These are phyloP conservation scores for Entomortierella parvispora DNA, from an alignment of 192 early-diverging fungal species.

Conservation along the genomic window DNA sequence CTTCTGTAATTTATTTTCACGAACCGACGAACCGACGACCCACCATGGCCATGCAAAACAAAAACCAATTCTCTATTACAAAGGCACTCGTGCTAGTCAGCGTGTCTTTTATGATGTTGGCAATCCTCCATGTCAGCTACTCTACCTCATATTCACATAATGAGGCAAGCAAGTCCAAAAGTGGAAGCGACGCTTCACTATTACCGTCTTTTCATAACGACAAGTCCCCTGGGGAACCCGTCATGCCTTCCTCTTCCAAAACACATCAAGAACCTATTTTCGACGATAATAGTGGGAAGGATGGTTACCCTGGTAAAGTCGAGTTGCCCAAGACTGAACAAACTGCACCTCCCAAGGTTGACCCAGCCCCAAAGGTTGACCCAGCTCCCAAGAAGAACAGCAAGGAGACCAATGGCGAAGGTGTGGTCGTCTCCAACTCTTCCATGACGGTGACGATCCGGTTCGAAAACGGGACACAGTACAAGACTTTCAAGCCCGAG, in stretches of 20 bases:
- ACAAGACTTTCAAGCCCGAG: constrained; percentile 20
- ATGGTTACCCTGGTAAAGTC: not conserved
- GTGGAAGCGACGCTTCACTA: not conserved
- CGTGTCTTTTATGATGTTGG: constrained; percentile 12
- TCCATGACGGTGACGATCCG: constrained; percentile 10
- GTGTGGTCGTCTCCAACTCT: not conserved
- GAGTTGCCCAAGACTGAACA: not conserved
- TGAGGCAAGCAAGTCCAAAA: not conserved
- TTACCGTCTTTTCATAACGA: constrained; percentile 3
- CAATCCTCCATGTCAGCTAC: constrained; percentile 13
- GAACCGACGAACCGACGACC: too few species aligned
- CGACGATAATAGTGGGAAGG: too few species aligned
- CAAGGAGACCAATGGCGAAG: not conserved
- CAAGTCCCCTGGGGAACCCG: not conserved
- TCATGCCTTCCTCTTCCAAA: too few species aligned
- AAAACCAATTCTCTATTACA: not conserved
- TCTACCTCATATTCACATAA: not conserved
- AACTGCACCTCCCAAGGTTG: not conserved
- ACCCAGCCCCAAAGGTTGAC: not conserved
- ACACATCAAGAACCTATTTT: not conserved
- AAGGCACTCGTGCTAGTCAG: constrained; percentile 14
- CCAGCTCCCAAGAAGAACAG: not conserved
- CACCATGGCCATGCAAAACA: not conserved
- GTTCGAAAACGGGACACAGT: constrained; percentile 12
- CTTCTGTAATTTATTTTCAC: too few species aligned